phyloP scores from a whole-genome alignment of 768 basidiomycete genomes.

The Lactarius quietus region DNA sequence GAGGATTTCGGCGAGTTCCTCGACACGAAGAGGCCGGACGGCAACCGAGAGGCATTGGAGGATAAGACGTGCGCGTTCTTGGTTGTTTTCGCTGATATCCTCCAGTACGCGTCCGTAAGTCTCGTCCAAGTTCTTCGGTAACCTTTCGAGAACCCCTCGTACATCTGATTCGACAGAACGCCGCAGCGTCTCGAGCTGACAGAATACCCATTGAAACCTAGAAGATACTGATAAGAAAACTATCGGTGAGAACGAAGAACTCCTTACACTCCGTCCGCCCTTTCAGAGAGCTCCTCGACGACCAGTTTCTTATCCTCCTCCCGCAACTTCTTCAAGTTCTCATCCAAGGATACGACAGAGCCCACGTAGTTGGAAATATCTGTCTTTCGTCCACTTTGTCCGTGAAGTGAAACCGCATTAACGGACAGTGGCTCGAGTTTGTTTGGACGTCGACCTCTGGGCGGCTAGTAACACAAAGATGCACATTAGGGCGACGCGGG shows the following conservation, averaged over 20 bases:
- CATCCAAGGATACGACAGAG: neutral
- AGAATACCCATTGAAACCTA: neutral
- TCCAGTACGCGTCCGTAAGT: neutral
- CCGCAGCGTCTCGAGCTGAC: neutral
- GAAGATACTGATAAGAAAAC: neutral
- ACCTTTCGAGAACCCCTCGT: neutral
- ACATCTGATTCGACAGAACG: neutral
- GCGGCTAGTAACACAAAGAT: slow-evolving; percentile 8
- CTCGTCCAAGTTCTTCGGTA: neutral
- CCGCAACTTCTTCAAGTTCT: neutral
- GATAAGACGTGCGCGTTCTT: neutral
- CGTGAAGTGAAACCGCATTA: neutral
- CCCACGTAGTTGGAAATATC: neutral
- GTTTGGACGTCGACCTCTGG: slow-evolving; percentile 7
- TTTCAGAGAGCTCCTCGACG: neutral
- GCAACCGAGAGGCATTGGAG: slow-evolving; percentile 1
- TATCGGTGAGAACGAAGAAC: neutral
- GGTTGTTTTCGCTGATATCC: neutral
- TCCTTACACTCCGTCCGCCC: neutral
- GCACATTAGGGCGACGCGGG: neutral
- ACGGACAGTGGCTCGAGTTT: neutral
- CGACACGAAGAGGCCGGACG: neutral
- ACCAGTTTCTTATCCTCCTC: neutral
- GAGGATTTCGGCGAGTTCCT: slow-evolving; percentile 1
- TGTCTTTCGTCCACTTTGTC: neutral